These are phyloP conservation scores for Pseudevernia furfuracea DNA, from an alignment of 495 filamentous ascomycete species.

Conservation along the genomic window DNA sequence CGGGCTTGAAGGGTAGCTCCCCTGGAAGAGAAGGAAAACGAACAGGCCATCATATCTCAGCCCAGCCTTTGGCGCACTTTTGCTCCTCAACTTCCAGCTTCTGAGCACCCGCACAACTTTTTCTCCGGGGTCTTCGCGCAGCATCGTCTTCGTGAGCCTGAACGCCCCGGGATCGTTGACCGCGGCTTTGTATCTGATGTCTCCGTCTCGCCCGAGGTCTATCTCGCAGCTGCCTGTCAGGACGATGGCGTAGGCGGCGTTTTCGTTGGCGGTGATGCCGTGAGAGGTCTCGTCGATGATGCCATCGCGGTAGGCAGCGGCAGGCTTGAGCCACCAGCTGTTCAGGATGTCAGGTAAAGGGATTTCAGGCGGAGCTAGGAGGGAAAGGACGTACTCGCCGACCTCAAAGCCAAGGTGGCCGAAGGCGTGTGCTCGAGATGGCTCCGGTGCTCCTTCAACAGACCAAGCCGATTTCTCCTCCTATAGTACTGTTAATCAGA, in stretches of 20 bases:
- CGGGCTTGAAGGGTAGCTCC: not conserved
- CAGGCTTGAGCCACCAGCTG: constrained; percentile 27
- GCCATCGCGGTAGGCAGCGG: constrained; percentile 22
- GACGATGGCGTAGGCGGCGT: constrained; percentile 24
- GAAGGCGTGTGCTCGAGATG: constrained; percentile 7
- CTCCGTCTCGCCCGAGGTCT: not conserved
- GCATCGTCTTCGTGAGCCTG: constrained; percentile 19
- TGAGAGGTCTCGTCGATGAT: constrained; percentile 18
- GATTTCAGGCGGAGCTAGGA: too few relatives aligned
- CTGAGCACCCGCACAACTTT: constrained; percentile 21
- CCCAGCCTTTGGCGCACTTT: constrained; percentile 21
- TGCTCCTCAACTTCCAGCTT: constrained; percentile 16
- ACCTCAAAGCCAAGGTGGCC: constrained; percentile 19
- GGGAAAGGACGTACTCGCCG: constrained; percentile 16
- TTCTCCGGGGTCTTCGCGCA: constrained; percentile 4
- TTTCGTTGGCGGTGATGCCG: constrained; percentile 21
- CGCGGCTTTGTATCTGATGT: constrained; percentile 12
- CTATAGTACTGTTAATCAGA: not conserved
- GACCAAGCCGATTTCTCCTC: constrained; percentile 17
- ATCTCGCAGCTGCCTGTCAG: constrained; percentile 5
- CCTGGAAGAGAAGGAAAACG: not conserved
- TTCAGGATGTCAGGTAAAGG: not conserved
- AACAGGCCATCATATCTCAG: constrained; percentile 28
- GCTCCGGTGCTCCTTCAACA: constrained; percentile 10
- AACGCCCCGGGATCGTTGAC: constrained; percentile 15